A percentile compares a stretch with the other conserved stretches of the same genome.
Evolutionary conservation across 2,329 filamentous ascomycete genomes (phyloP).

Genomic region (Cryphonectria radicalis): DNA sequence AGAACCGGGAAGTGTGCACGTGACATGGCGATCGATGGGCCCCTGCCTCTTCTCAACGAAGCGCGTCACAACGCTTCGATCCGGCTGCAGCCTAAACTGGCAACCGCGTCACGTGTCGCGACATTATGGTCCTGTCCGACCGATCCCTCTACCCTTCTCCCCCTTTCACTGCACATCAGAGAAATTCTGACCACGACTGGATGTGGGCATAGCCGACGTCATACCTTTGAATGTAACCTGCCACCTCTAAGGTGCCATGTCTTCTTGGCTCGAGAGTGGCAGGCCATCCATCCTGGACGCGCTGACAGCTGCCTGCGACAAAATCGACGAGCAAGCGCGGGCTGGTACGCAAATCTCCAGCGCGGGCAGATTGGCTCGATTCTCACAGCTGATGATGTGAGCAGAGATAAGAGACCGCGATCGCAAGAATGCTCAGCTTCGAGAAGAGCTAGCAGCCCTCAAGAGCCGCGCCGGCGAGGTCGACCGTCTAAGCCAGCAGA

Average conservation of each 20-base stretch:
- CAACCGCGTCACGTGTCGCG: slow-evolving; percentile 1
- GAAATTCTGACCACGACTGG: background rate
- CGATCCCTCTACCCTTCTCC: background rate
- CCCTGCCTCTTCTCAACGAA: background rate
- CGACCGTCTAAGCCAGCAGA: slow-evolving; percentile 47
- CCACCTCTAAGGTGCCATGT: slow-evolving; percentile 37
- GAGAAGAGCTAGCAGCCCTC: slow-evolving; percentile 43
- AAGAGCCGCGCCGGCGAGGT: slow-evolving; percentile 39
- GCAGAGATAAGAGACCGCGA: slow-evolving; percentile 36
- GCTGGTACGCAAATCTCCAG: slow-evolving; percentile 36
- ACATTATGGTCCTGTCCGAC: background rate
- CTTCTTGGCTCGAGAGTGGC: slow-evolving; percentile 45
- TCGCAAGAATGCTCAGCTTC: slow-evolving; percentile 32
- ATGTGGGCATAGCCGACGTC: background rate
- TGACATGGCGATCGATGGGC: background rate
- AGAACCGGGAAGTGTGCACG: background rate
- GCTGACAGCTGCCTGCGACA: slow-evolving; percentile 44
- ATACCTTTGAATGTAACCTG: background rate
- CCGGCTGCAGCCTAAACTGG: background rate
- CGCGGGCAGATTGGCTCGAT: too few relatives aligned
- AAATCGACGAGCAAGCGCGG: slow-evolving; percentile 44
- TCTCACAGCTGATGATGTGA: slow-evolving; percentile 7
- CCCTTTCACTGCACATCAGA: background rate
- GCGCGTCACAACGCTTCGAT: background rate
- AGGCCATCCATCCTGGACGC: slow-evolving; percentile 47